Conservation (phyloP, 768 basidiomycete species). For the Boletus subparvulus region DNA sequence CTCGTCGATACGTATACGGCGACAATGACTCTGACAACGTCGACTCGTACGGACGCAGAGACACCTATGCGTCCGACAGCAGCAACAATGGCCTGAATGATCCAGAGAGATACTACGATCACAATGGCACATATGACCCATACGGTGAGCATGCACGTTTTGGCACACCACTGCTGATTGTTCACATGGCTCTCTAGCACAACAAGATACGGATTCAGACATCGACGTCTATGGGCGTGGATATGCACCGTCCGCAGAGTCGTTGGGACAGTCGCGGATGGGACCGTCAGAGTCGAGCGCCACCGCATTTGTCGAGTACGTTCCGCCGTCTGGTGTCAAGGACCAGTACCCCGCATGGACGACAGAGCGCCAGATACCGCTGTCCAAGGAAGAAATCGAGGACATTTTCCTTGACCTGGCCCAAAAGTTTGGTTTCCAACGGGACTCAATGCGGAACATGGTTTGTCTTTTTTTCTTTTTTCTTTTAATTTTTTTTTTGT, state of each 20-base stretch:
- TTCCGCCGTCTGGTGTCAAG: constrained; percentile 51
- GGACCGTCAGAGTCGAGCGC: constrained; percentile 67
- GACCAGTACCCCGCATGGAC: constrained; percentile 97
- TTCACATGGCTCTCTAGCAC: constrained; percentile 42
- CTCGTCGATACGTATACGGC: constrained; percentile 54
- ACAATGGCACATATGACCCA: constrained; percentile 57
- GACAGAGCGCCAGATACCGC: constrained; percentile 87
- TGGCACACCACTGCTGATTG: constrained; percentile 9
- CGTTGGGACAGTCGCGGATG: constrained; percentile 60
- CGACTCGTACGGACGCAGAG: constrained; percentile 60
- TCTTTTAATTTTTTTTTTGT: neutral
- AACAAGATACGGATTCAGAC: constrained; percentile 84
- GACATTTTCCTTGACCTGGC: constrained; percentile 96
- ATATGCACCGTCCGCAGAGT: constrained; percentile 71
- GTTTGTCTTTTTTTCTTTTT: constrained; percentile 40
- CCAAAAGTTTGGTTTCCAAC: constrained; percentile 98
- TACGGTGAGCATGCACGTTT: constrained; percentile 47
- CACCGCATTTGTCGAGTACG: constrained; percentile 69
- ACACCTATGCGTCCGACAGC: constrained; percentile 69
- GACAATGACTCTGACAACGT: constrained; percentile 75
- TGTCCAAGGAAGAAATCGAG: constrained; percentile 99
- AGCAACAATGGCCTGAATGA: constrained; percentile 54
- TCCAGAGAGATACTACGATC: constrained; percentile 59
- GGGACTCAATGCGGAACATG: constrained; percentile 95
- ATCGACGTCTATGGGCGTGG: constrained; percentile 70